Evolutionary conservation across 2,329 filamentous ascomycete genomes (phyloP).

Genomic region (Calonectria hawksworthii): DNA sequence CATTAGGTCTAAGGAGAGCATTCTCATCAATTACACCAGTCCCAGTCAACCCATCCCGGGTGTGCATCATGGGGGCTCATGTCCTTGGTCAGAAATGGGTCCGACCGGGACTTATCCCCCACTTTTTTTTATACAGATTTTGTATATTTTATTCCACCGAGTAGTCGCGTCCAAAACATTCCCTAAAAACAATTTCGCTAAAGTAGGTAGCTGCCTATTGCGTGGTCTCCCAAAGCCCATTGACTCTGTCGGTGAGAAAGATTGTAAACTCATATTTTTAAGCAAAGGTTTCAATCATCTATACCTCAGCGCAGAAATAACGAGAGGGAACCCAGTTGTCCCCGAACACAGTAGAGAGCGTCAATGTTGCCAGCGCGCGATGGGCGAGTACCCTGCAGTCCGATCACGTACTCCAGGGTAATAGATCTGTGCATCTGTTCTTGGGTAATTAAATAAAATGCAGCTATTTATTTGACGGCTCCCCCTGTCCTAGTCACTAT

Average conservation of each 20-base stretch:
- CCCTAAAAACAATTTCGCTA: neutral
- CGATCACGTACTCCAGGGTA: neutral
- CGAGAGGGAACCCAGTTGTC: neutral
- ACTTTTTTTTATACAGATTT: too few species aligned
- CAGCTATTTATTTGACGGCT: neutral
- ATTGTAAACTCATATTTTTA: neutral
- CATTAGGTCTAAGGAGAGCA: neutral
- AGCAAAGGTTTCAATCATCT: neutral
- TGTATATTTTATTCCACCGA: too few species aligned
- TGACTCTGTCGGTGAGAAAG: neutral
- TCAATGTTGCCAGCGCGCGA: neutral
- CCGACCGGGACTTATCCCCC: too few species aligned
- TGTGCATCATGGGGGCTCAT: too few species aligned
- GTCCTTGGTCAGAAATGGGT: too few species aligned
- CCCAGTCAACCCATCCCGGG: too few species aligned
- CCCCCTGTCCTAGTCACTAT: neutral
- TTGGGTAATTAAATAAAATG: neutral
- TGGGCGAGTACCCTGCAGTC: neutral
- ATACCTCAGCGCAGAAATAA: neutral
- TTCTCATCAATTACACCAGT: neutral
- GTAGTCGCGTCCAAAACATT: too few species aligned
- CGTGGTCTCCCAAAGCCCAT: too few species aligned
- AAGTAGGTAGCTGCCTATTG: neutral
- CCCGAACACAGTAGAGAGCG: neutral
- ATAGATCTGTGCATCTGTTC: neutral